Percentiles rank a stretch among this genome's conserved stretches.
Evolutionary conservation across 1,139 yeast genomes (phyloP).

Genomic region (Martiniozyma asiatica): DNA sequence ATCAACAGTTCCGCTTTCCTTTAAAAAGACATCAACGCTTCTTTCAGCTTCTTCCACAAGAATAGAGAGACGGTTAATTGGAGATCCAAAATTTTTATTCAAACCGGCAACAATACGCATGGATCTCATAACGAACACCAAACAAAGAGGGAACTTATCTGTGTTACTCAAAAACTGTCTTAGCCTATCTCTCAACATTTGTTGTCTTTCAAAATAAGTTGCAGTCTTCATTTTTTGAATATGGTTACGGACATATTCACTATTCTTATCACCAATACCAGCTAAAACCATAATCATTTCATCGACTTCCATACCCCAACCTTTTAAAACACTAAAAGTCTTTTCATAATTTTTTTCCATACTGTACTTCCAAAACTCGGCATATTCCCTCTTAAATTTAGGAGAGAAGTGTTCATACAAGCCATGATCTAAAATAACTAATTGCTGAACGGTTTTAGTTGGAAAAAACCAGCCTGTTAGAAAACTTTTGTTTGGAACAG

Average conservation of each 20-base stretch:
- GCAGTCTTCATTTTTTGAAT: constrained; percentile 15
- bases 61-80: constrained; percentile 57
- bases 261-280: constrained; percentile 33
- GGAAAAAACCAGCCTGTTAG: constrained; percentile 4
- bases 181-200: constrained; percentile 28
- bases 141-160: constrained; percentile 52
- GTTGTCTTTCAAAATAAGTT: constrained; percentile 28
- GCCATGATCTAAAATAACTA: constrained; percentile 69
- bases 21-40: constrained; percentile 13
- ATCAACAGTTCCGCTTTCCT: constrained; percentile 6
- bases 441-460: constrained; percentile 30
- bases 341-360: constrained; percentile 40
- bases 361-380: constrained; percentile 50
- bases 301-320: constrained; percentile 66
- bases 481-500: constrained; percentile 9
- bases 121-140: constrained; percentile 55
- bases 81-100: constrained; percentile 56
- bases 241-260: constrained; percentile 16
- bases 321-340: constrained; percentile 35
- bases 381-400: constrained; percentile 43
- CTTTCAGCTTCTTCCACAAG: constrained; percentile 43
- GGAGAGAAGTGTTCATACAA: constrained; percentile 45
- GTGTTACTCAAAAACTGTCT: constrained; percentile 46
- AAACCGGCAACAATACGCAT: constrained; percentile 66
- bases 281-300: constrained; percentile 54